A percentile compares a stretch with the other conserved stretches of the same genome.
Conservation (phyloP, 2,329 filamentous ascomycete species). For the Aspergillus sergii region DNA sequence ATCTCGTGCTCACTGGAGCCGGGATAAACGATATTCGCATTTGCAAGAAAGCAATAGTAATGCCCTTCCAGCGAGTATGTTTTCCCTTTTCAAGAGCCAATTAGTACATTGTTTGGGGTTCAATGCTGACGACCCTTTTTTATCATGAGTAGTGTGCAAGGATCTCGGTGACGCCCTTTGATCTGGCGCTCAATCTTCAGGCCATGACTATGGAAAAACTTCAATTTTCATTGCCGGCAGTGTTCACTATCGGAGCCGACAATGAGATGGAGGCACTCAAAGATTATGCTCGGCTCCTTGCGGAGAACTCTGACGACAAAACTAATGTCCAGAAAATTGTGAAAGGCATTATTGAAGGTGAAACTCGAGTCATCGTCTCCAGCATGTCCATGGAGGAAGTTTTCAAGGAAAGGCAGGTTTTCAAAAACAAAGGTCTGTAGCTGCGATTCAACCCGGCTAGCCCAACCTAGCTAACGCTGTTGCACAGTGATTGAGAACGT, state of each 20-base stretch:
- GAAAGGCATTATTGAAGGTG: slow-evolving; percentile 87
- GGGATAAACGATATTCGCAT: slow-evolving; percentile 74
- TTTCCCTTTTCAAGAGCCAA: background rate
- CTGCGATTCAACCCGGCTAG: background rate
- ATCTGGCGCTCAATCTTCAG: slow-evolving; percentile 80
- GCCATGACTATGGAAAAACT: slow-evolving; percentile 91
- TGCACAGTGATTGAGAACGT: slow-evolving; percentile 69
- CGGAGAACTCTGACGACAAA: slow-evolving; percentile 60
- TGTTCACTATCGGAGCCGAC: slow-evolving; percentile 83
- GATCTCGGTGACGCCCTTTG: slow-evolving; percentile 57
- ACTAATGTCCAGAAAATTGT: slow-evolving; percentile 81
- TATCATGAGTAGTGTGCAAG: slow-evolving; percentile 29
- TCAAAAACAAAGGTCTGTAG: slow-evolving; percentile 67
- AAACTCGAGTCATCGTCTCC: slow-evolving; percentile 79
- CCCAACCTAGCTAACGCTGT: background rate
- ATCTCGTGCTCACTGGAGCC: slow-evolving; percentile 84
- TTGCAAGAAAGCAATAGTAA: slow-evolving; percentile 74
- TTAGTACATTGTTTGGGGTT: background rate
- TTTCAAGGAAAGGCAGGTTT: slow-evolving; percentile 74
- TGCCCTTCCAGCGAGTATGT: slow-evolving; percentile 66
- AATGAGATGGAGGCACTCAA: slow-evolving; percentile 70
- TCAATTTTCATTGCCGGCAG: slow-evolving; percentile 77
- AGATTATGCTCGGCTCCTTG: slow-evolving; percentile 81
- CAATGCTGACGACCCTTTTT: background rate
- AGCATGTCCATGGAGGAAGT: slow-evolving; percentile 95